Evolutionary conservation across 345 rosid genomes (phyloP).

Genomic region (Crucihimalaya himalaica): DNA sequence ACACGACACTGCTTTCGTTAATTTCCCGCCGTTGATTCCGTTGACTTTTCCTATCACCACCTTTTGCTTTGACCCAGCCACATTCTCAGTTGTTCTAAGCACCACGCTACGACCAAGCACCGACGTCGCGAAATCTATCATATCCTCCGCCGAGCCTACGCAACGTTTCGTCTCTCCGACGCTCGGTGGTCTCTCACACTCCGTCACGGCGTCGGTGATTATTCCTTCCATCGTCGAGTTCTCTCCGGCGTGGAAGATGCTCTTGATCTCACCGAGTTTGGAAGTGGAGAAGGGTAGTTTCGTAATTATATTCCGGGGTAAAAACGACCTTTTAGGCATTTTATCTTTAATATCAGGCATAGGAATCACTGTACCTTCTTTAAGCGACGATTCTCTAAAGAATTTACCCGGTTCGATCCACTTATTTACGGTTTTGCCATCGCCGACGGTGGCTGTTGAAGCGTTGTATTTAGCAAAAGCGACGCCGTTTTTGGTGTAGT

Average conservation of each 20-base stretch:
- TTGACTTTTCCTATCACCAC: conserved; percentile 61
- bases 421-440: conserved; percentile 54
- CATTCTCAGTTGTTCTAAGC: conserved; percentile 57
- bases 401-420: conserved; percentile 94
- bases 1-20: conserved; percentile 76
- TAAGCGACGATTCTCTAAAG: conserved; percentile 61
- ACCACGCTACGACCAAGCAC: conserved; percentile 58
- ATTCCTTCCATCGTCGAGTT: conserved; percentile 63
- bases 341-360: conserved; percentile 86
- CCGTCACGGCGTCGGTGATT: conserved; percentile 51
- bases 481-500: conserved; percentile 48
- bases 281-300: conserved; percentile 63
- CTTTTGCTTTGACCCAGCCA: conserved; percentile 54
- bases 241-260: conserved; percentile 59
- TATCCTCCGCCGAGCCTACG: conserved; percentile 73
- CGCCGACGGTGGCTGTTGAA: conserved; percentile 1
- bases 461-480: conserved; percentile 52
- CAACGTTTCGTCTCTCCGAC: conserved; percentile 78
- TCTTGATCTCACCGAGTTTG: conserved; percentile 47
- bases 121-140: conserved; percentile 76
- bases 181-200: conserved; percentile 73
- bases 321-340: conserved; percentile 86
- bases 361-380: conserved; percentile 62
- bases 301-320: conserved; percentile 61
- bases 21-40: conserved; percentile 64